Evolutionary conservation across 306 rosid genomes (phyloP).

Genomic region (Trifolium repens): DNA sequence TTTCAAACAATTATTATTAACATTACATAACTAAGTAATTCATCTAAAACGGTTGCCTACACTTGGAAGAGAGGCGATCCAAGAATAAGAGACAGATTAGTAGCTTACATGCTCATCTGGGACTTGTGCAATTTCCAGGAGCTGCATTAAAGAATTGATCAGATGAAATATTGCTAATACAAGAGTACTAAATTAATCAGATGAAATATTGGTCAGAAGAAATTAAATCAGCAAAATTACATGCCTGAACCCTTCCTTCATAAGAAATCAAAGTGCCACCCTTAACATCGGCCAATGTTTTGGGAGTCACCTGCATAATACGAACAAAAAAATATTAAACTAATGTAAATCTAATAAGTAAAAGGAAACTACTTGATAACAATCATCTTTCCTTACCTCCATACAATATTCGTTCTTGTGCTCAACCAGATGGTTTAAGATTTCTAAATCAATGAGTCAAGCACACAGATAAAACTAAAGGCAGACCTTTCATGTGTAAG

Average conservation of each 20-base stretch:
- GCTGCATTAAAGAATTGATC: slow-evolving; percentile 63
- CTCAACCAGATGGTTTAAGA: slow-evolving; percentile 51
- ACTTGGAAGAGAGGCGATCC: background rate
- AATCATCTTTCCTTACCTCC: slow-evolving; percentile 67
- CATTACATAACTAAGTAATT: slow-evolving; percentile 9
- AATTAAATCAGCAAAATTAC: slow-evolving; percentile 34
- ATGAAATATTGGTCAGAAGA: slow-evolving; percentile 27
- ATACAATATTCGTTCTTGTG: slow-evolving; percentile 93
- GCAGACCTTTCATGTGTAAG: slow-evolving; percentile 32
- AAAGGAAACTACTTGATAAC: slow-evolving; percentile 4
- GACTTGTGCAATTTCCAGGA: slow-evolving; percentile 97
- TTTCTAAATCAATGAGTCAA: slow-evolving; percentile 67
- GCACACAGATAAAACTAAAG: slow-evolving; percentile 51
- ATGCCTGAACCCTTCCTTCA: slow-evolving; percentile 66
- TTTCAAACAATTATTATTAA: slow-evolving; percentile 3
- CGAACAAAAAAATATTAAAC: slow-evolving; percentile 15
- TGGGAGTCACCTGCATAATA: slow-evolving; percentile 49
- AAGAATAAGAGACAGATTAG: slow-evolving; percentile 36
- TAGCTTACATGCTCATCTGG: slow-evolving; percentile 87
- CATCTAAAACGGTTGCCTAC: slow-evolving; percentile 1
- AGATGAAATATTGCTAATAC: slow-evolving; percentile 26
- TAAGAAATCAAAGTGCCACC: slow-evolving; percentile 98
- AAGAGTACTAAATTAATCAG: slow-evolving; percentile 20
- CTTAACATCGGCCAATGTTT: slow-evolving; percentile 98
- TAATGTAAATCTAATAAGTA: slow-evolving; percentile 29